Percentiles rank a stretch among this genome's conserved stretches.
Conservation (phyloP, 345 rosid genomes). For the Hibiscus trionum region DNA sequence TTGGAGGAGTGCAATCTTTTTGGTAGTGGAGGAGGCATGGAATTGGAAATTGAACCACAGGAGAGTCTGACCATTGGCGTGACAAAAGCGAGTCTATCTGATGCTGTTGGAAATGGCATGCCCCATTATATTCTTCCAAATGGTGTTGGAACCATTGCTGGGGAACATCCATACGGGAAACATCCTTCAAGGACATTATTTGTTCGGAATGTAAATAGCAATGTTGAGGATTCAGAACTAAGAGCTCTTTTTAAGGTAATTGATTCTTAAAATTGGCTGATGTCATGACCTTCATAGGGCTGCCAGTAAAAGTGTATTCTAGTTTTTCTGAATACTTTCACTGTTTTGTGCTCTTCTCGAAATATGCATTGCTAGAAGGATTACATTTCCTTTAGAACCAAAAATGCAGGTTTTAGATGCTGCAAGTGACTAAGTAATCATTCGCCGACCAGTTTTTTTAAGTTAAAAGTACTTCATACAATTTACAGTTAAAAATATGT, state of each 20-base stretch:
- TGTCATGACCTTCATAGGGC: not conserved
- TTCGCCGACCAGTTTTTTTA: not conserved
- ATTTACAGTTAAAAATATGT: not conserved
- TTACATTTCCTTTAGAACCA: not conserved
- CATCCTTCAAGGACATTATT: constrained; percentile 77
- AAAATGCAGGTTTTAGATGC: not conserved
- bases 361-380: not conserved
- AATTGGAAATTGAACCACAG: constrained; percentile 41
- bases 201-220: constrained; percentile 67
- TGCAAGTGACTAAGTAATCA: not conserved
- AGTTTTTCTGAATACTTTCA: not conserved
- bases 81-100: constrained; percentile 39
- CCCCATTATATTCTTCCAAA: constrained; percentile 39
- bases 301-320: not conserved
- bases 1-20: constrained; percentile 62
- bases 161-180: constrained; percentile 75
- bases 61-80: constrained; percentile 40
- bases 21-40: constrained; percentile 73
- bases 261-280: not conserved
- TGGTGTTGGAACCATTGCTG: constrained; percentile 52
- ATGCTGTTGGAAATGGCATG: constrained; percentile 31
- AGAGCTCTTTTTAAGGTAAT: constrained; percentile 55
- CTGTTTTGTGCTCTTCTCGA: not conserved
- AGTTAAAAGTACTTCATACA: not conserved
- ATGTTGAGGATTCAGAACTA: constrained; percentile 58